Base-by-base conservation (phyloP, 2,329 filamentous ascomycete genomes). In the Colletotrichum somersetense region DNA sequence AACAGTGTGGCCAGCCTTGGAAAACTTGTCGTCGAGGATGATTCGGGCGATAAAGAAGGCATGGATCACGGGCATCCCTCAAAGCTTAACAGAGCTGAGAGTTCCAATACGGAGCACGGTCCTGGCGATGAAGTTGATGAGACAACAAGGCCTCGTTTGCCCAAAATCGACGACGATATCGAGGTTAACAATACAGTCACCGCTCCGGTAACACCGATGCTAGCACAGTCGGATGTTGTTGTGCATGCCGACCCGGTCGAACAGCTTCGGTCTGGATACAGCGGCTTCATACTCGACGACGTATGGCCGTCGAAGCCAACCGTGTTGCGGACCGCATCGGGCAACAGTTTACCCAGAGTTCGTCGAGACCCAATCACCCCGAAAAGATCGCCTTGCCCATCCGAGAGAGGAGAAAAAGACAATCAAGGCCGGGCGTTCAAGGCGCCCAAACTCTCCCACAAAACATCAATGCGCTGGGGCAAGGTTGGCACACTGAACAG, bases 1-100 rank as follows among this genome's bases (percentile, higher is more conserved):
- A 86, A 85, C 50, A 93, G 91, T 74, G 76, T 86, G 57, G 81
- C 83, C 20, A 83, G 80, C 66, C 75, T 83, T 44, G 73, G 75
- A 66, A 80, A 77, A 58, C 62, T 61, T 14, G 77, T 75, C 62
- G 73, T 75, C 40, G 79, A 79, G 38, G 81, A 82, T 16, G 79
- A 77, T 12, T 77, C 38, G 35, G 74, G 62, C 18, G 74, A 73
- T 12, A 69, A 64, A 40, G 66, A 69, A 14, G 56, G 52, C 40
- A n/a, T 26, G 23, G 38, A 61, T 35, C 46, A 58, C 30, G 69
- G 53, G 23, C 44, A 66, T 50, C 40, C 62, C 26, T 55, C 56
- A 23, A 72, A 65, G 57, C 44, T 73, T 20, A 40, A 30, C 20
- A 62, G 61, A 46, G 59, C 53, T 14, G 67, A 73, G 48, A 48